Conservation (phyloP, 2,329 filamentous ascomycete species). For the Pseudofabraea citricarpa region DNA sequence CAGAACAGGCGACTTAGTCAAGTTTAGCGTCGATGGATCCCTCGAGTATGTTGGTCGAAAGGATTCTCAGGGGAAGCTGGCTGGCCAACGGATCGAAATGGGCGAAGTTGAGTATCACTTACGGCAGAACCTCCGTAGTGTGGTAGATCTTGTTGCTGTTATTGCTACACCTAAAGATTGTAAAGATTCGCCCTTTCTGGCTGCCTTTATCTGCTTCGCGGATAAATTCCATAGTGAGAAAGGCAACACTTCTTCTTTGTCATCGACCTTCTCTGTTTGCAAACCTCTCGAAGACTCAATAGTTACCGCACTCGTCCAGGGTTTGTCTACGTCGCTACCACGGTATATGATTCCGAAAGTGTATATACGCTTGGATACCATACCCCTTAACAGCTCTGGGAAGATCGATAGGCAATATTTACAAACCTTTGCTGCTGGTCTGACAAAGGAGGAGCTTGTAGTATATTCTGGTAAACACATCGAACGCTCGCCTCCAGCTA, state of each 20-base stretch:
- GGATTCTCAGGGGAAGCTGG: conserved; percentile 55
- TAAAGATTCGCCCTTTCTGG: background rate
- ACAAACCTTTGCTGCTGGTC: background rate
- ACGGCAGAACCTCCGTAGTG: background rate
- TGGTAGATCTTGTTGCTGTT: background rate
- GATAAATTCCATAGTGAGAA: background rate
- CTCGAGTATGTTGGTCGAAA: conserved; percentile 54
- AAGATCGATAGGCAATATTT: background rate
- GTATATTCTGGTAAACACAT: background rate
- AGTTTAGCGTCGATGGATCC: conserved; percentile 43
- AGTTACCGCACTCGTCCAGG: background rate
- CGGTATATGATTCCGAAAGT: background rate
- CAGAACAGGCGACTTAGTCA: conserved; percentile 49
- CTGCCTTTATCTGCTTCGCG: background rate
- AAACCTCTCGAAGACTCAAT: background rate
- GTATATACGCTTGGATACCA: conserved; percentile 1
- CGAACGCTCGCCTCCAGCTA: background rate
- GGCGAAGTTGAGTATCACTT: conserved; percentile 7
- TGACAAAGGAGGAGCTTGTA: background rate
- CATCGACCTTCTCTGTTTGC: background rate
- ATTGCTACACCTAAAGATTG: background rate
- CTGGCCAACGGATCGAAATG: conserved; percentile 7
- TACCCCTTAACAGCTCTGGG: background rate
- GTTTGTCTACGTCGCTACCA: conserved; percentile 8
- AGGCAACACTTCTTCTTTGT: background rate